Base-by-base conservation (phyloP, 2,329 filamentous ascomycete species). In the Penicillium psychrosexuale region DNA sequence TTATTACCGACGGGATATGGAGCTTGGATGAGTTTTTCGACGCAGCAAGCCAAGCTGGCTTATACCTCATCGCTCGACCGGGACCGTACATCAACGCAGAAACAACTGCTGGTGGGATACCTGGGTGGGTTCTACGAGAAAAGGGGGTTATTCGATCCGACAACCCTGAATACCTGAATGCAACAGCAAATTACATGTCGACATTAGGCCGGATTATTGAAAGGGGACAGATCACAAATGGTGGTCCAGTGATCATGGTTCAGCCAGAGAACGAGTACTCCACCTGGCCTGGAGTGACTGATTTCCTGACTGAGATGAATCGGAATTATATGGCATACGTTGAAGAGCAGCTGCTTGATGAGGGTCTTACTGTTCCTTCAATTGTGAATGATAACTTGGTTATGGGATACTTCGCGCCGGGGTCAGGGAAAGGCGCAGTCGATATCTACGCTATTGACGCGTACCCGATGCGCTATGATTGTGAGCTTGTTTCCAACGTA, bases 191-290 rank as follows among this genome's bases (percentile, higher is more conserved):
- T 1, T 61, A 61, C 28, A 22, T 59, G 47, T 44, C 51, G 0
- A 79, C 84, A 6, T 85, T 93, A 55, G 87, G 88, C 2, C 80
- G 83, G 4, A 60, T 61, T 3, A 63, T 64, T 37, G 54, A 59
- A 31, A 48, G 50, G 17, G 84, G 83, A 0, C 89, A 93, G 65
- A 91, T 93, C 64, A 91, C 88, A 1, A 88, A 90, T 47, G 89
- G 87, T 0, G 90, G 90, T 0, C 89, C 89, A 0, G 81, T 94
- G 2, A 88, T 93, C 55, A 72, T 92, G 2, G 79, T 88, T 27
- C 90, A 94, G 66, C 85, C 87, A 0, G 89, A 94, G 69, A 94
- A 93, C 59, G 89, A 93, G 69, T 91, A 91, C 66, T 84, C 82
- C 1, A 71, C 74, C 11, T 61, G 57, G 57, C 59, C 53, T 2